Conservation (phyloP, 1,139 yeast species). For the Yamadazyma siamensis region DNA sequence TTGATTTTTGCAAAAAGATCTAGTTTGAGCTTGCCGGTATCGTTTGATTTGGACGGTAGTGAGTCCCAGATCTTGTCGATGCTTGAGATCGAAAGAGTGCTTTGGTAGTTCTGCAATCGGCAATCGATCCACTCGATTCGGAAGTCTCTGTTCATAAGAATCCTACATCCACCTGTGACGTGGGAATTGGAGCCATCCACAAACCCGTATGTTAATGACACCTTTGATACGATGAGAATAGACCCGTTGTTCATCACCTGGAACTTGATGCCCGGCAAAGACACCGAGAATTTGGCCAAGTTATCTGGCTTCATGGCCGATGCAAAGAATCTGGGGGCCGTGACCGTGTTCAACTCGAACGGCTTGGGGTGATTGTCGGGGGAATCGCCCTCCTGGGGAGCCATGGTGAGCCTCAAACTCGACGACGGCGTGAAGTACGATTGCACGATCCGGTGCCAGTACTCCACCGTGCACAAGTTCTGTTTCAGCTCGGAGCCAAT, state of each 20-base stretch:
- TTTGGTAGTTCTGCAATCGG: constrained; percentile 34
- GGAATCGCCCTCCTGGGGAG: constrained; percentile 9
- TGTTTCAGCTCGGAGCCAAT: constrained; percentile 31
- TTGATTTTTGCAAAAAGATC: constrained; percentile 24
- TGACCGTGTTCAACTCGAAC: constrained; percentile 60
- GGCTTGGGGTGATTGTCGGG: constrained; percentile 29
- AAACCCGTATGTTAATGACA: constrained; percentile 53
- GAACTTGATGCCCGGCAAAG: constrained; percentile 62
- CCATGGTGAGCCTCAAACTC: constrained; percentile 24
- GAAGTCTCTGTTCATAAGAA: constrained; percentile 58
- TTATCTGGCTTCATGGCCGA: constrained; percentile 45
- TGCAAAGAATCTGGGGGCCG: constrained; percentile 67
- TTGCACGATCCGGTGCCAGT: constrained; percentile 39
- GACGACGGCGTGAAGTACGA: constrained; percentile 34
- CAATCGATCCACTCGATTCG: constrained; percentile 73
- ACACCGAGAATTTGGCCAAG: constrained; percentile 54
- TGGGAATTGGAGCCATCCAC: constrained; percentile 69
- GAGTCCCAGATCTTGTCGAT: constrained; percentile 18
- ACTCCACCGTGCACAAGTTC: constrained; percentile 28
- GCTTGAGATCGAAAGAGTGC: constrained; percentile 22
- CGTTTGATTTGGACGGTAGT: constrained; percentile 9
- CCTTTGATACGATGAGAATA: constrained; percentile 57
- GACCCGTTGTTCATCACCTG: constrained; percentile 67
- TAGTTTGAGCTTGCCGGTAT: constrained; percentile 19
- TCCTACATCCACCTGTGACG: constrained; percentile 55